Evolutionary conservation across 805 yeast species (phyloP).

Genomic region (Ogataea wickerhamii): DNA sequence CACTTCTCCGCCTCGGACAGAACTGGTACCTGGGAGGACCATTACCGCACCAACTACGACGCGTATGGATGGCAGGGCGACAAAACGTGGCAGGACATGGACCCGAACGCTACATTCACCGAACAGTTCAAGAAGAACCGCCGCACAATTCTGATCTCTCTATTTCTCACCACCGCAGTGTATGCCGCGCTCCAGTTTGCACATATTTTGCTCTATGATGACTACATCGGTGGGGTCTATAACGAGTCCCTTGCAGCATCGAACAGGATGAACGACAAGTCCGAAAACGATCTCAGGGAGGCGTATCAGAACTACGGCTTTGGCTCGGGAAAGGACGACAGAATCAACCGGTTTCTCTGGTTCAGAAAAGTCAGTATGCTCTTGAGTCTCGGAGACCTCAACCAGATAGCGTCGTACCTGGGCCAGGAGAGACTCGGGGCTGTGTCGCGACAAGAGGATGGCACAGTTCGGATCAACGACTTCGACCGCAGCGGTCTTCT

Average conservation of each 20-base stretch:
- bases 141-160: slow-evolving; percentile 24
- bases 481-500: background rate
- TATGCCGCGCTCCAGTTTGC: slow-evolving; percentile 30
- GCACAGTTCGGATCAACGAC: slow-evolving; percentile 1
- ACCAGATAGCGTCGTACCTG: slow-evolving; percentile 19
- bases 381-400: slow-evolving; percentile 24
- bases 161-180: slow-evolving; percentile 25
- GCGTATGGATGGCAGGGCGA: slow-evolving; percentile 28
- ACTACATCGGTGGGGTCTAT: slow-evolving; percentile 29
- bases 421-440: slow-evolving; percentile 13
- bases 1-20: slow-evolving; percentile 6
- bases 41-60: slow-evolving; percentile 17
- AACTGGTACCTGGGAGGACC: slow-evolving; percentile 33
- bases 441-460: slow-evolving; percentile 2
- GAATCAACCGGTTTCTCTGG: slow-evolving; percentile 58
- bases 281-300: slow-evolving; percentile 37
- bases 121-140: slow-evolving; percentile 30
- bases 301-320: slow-evolving; percentile 51
- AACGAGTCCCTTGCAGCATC: slow-evolving; percentile 19
- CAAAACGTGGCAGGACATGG: slow-evolving; percentile 24
- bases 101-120: slow-evolving; percentile 22
- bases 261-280: slow-evolving; percentile 35
- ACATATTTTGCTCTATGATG: slow-evolving; percentile 29
- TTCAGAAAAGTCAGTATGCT: slow-evolving; percentile 37
- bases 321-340: slow-evolving; percentile 45